Evolutionary conservation across 2,329 filamentous ascomycete species (phyloP), one percentile per base, ranked within the genome.

Genomic region (Fusarium subglutinans): DNA sequence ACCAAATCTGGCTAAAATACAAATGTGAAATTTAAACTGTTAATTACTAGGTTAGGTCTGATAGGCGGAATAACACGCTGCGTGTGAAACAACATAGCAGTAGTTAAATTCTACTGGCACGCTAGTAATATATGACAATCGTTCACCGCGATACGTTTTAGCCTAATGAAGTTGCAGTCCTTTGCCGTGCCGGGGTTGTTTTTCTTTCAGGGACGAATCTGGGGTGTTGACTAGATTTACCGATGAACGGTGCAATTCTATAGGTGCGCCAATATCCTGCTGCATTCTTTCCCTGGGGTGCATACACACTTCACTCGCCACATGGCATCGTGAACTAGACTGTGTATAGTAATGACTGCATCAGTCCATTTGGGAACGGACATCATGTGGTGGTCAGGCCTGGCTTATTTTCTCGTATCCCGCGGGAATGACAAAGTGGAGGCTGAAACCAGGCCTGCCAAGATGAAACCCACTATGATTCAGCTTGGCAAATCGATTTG

Each of bases 391-490:
- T 67, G 38, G 5, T 67, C 64, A 66, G 18, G 38, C 22, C 26
- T 67, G 28, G 15, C 15, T 30, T 11, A 18, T n/a, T 20, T 15
- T 66, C 24, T 41, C 45, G 38, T 53, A 48, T 45, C 40, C 28
- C 30, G 38, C 15, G 44, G 35, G 35, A 40, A 47, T 55, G 28
- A 22, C 30, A 15, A 11, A n/a, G 65, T 62, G 65, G 65, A 62
- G 47, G 65, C 45, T 68, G 53, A 68, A 68, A 68, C 65, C 18
- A 44, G 40, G 43, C 65, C 45, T 44, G 65, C 63, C 65, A 68
- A 48, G 63, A 68, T 68, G 65, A 68, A 68, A 68, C 65, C 45
- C 45, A 68, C 65, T 54, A 68, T 62, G 65, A 47, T 68, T 67
- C 65, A 68, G 45, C 63, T 68, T 68, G 63, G 65, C 65, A 30